These are phyloP conservation scores for Zygosaccharomyces pseudobailii DNA, from an alignment of 1,139 yeast species.

Conservation along the genomic window DNA sequence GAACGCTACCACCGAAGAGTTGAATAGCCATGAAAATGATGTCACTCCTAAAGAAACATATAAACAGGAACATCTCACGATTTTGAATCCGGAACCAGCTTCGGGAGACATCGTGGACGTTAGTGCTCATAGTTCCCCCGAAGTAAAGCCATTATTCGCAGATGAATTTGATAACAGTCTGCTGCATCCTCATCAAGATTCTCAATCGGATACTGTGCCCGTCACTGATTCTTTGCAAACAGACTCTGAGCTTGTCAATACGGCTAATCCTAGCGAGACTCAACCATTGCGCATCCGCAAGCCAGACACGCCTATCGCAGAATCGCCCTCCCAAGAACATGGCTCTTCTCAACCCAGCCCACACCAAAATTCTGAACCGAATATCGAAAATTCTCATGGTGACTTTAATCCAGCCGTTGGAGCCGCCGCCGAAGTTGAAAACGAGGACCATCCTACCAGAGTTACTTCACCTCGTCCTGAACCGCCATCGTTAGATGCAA, in stretches of 20 bases:
- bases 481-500: neutral
- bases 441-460: neutral
- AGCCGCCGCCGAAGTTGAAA: neutral
- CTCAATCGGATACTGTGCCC: neutral
- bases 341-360: neutral
- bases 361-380: neutral
- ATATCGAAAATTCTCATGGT: too few relatives aligned
- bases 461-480: neutral
- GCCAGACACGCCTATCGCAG: neutral
- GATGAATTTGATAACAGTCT: neutral
- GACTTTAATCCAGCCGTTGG: neutral
- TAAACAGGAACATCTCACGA: neutral
- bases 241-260: neutral
- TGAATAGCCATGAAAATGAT: neutral
- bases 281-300: neutral
- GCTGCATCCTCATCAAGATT: neutral
- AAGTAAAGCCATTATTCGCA: slow-evolving; percentile 2
- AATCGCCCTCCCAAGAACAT: neutral
- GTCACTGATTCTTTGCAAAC: neutral
- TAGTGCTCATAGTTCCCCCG: slow-evolving; percentile 1
- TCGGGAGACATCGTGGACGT: neutral
- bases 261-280: neutral
- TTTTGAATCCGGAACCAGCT: neutral
- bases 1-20: neutral
- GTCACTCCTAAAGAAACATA: neutral